Evolutionary conservation across 495 filamentous ascomycete species (phyloP).

Genomic region (Neurospora sp.): DNA sequence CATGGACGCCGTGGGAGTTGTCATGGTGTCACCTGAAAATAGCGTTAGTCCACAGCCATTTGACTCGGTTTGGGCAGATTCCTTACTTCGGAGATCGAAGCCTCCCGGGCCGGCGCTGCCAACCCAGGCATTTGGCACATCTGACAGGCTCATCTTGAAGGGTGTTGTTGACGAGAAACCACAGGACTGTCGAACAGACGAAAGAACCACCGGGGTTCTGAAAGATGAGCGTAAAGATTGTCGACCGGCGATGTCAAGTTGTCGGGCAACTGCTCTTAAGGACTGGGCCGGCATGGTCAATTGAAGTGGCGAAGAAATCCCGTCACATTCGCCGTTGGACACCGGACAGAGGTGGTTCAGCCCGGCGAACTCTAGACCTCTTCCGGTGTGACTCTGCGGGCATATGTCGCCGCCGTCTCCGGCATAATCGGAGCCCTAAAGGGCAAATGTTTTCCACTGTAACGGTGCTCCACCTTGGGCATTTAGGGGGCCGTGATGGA

Average conservation of each 20-base stretch:
- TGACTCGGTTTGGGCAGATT: not conserved
- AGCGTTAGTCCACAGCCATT: not conserved
- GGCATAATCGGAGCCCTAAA: not conserved
- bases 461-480: not conserved
- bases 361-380: not conserved
- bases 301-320: not conserved
- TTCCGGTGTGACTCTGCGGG: not conserved
- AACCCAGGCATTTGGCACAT: conserved; percentile 20
- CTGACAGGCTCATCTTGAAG: not conserved
- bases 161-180: not conserved
- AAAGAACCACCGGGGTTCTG: not conserved
- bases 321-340: not conserved
- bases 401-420: not conserved
- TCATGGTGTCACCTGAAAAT: conserved; percentile 64
- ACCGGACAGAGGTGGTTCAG: not conserved
- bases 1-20: conserved; percentile 77
- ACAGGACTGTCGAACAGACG: not conserved
- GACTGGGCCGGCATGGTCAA: not conserved
- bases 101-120: conserved; percentile 33
- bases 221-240: not conserved
- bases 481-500: not conserved
- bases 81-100: conserved; percentile 33
- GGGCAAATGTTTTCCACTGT: not conserved
- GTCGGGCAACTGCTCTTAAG: not conserved
- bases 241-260: not conserved